A percentile compares a stretch with the other conserved stretches of the same genome.
phyloP scores from a whole-genome alignment of 495 filamentous ascomycete genomes.

The Aspergillus bertholletiae region DNA sequence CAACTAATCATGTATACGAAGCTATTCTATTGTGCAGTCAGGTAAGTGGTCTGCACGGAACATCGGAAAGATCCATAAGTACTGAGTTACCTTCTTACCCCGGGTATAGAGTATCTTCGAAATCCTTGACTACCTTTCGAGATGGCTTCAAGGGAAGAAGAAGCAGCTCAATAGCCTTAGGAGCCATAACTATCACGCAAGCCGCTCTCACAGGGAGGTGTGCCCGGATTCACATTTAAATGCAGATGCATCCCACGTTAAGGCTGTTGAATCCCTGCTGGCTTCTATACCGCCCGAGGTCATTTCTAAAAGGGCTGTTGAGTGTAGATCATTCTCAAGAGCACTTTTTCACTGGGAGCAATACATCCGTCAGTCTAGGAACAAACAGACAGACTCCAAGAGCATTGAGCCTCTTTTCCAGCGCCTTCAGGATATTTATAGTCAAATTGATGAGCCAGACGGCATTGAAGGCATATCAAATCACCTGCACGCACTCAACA shows the following conservation, averaged over 20 bases:
- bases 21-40: conserved; percentile 78
- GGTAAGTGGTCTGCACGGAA: conserved; percentile 47
- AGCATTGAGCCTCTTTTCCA: conserved; percentile 62
- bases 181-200: conserved; percentile 30
- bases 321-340: conserved; percentile 88
- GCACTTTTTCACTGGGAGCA: conserved; percentile 94
- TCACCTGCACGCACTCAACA: conserved; percentile 72
- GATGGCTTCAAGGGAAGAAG: conserved; percentile 83
- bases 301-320: conserved; percentile 78
- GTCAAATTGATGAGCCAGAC: conserved; percentile 95
- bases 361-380: conserved; percentile 65
- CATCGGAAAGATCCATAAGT: neutral
- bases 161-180: conserved; percentile 47
- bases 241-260: conserved; percentile 50
- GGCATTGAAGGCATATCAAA: conserved; percentile 92
- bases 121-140: conserved; percentile 84
- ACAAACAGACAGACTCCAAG: conserved; percentile 30
- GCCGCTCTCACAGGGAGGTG: conserved; percentile 36
- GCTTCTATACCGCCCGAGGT: conserved; percentile 75
- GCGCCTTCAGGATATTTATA: conserved; percentile 86
- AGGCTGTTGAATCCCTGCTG: conserved; percentile 60
- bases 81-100: neutral
- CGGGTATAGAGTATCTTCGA: conserved; percentile 73
- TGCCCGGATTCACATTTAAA: conserved; percentile 34
- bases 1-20: conserved; percentile 55